phyloP scores from a whole-genome alignment of 106 monocot species.

The Acorus calamus region DNA sequence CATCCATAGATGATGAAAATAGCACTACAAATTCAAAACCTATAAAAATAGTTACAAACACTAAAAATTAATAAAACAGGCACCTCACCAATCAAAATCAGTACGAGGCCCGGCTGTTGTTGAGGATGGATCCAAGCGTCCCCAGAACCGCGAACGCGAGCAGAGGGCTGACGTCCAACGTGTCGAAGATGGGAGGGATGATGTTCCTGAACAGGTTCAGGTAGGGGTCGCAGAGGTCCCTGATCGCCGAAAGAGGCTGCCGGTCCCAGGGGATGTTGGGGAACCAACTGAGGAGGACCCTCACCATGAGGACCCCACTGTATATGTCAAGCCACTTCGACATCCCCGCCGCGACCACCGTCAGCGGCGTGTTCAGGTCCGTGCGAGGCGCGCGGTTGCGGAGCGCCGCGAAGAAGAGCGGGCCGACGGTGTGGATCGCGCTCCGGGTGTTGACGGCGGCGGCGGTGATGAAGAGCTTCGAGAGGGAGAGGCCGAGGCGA shows the following conservation, averaged over 20 bases:
- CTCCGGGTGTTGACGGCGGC: too few species aligned
- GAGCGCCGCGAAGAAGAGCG: conserved; percentile 19
- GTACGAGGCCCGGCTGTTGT: background rate
- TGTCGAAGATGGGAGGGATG: conserved; percentile 19
- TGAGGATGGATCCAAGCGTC: conserved; percentile 8
- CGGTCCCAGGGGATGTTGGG: conserved; percentile 26
- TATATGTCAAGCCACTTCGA: conserved; percentile 16
- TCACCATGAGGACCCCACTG: conserved; percentile 12
- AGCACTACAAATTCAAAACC: too few species aligned
- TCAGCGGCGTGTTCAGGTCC: conserved; percentile 13
- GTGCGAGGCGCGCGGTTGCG: background rate
- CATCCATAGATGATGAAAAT: too few species aligned
- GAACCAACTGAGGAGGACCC: conserved; percentile 24
- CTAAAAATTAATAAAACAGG: too few species aligned
- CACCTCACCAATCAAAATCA: background rate
- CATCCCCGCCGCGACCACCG: conserved; percentile 13
- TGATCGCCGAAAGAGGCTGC: conserved; percentile 19
- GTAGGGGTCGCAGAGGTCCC: conserved; percentile 22
- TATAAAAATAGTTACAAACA: too few species aligned
- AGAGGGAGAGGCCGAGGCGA: too few species aligned
- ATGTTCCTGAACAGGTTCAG: conserved; percentile 14
- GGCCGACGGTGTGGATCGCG: conserved; percentile 3
- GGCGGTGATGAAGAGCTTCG: too few species aligned
- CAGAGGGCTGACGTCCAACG: conserved; percentile 22
- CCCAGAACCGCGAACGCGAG: conserved; percentile 17